phyloP scores from a whole-genome alignment of 495 filamentous ascomycete genomes.

The Lophium mytilinum region DNA sequence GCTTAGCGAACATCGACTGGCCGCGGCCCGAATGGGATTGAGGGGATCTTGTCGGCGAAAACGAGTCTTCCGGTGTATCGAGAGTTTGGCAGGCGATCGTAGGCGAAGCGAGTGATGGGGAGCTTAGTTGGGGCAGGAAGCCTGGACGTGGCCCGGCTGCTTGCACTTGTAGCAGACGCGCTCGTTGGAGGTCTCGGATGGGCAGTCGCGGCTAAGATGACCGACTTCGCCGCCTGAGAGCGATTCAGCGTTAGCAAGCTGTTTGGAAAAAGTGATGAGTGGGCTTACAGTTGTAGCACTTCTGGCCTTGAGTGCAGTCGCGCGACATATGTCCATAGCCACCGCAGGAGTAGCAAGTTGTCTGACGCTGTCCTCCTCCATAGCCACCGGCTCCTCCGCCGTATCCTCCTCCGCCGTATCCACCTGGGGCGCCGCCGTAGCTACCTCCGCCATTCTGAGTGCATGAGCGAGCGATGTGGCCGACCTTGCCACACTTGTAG shows the following conservation, averaged over 20 bases:
- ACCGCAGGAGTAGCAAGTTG: conserved; percentile 95
- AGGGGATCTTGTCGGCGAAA: background rate
- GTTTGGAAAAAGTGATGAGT: conserved; percentile 6
- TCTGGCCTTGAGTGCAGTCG: conserved; percentile 96
- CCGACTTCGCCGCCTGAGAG: conserved; percentile 68
- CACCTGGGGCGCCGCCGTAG: conserved; percentile 32
- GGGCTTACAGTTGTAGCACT: conserved; percentile 94
- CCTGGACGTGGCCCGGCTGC: conserved; percentile 93
- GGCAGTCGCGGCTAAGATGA: conserved; percentile 91
- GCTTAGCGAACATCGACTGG: background rate
- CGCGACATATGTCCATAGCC: conserved; percentile 95
- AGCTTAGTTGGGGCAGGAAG: conserved; percentile 69
- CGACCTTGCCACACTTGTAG: conserved; percentile 98
- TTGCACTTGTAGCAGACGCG: conserved; percentile 99
- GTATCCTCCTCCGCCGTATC: conserved; percentile 36
- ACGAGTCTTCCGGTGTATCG: background rate
- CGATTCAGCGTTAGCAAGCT: conserved; percentile 3
- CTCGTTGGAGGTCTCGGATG: conserved; percentile 78
- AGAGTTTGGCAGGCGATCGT: background rate
- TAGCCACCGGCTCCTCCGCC: conserved; percentile 45
- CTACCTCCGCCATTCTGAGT: conserved; percentile 46
- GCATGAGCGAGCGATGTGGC: conserved; percentile 97
- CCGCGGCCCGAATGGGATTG: background rate
- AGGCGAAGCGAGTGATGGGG: background rate
- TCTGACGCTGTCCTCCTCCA: conserved; percentile 47